A percentile compares a stretch with the other conserved stretches of the same genome.
phyloP scores from a whole-genome alignment of 352 stramenopile species.

The Pythium catenulatum region DNA sequence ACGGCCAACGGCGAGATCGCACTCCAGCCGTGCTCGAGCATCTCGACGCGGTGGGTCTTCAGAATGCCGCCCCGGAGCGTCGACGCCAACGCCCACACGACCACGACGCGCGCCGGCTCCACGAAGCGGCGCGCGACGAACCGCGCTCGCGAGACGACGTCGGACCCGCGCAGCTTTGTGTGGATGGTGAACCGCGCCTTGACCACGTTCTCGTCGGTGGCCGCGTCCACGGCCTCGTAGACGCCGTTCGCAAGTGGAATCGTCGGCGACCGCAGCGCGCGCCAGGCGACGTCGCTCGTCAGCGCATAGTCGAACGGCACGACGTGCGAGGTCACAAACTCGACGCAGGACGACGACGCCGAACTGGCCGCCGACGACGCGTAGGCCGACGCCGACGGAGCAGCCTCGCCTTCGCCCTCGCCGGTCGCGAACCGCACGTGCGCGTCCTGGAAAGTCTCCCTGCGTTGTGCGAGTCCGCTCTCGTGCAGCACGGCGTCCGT shows the following conservation, averaged over 20 bases:
- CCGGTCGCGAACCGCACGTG: neutral
- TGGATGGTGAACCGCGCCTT: slow-evolving; percentile 26
- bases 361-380: too few species aligned
- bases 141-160: neutral
- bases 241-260: slow-evolving; percentile 9
- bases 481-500: neutral
- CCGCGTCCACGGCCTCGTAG: slow-evolving; percentile 6
- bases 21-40: slow-evolving; percentile 36
- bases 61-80: neutral
- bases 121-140: slow-evolving; percentile 8
- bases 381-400: too few species aligned
- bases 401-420: neutral
- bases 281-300: slow-evolving; percentile 22
- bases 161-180: slow-evolving; percentile 8
- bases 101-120: neutral
- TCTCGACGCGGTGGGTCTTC: neutral
- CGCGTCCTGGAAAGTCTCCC: slow-evolving; percentile 1
- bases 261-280: neutral
- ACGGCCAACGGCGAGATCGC: neutral
- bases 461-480: neutral
- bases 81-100: slow-evolving; percentile 23
- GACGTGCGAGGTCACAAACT: slow-evolving; percentile 26
- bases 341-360: neutral
- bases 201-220: neutral
- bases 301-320: slow-evolving; percentile 20